phyloP scores from a whole-genome alignment of 768 basidiomycete genomes.

The Punctularia strigosozonata region DNA sequence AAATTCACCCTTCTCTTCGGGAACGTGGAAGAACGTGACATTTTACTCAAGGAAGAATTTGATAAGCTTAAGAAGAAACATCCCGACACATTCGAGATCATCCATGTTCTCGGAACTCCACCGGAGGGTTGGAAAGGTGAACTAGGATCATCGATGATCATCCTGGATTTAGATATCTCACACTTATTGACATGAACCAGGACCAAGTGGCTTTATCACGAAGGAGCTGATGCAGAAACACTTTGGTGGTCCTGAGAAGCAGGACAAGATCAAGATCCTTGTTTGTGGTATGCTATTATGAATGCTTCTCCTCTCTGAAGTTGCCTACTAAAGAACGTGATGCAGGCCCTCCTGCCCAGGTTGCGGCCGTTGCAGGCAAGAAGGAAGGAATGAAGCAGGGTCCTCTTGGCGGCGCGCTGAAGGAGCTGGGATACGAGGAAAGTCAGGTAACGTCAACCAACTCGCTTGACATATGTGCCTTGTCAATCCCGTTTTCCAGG shows the following conservation, averaged over 20 bases:
- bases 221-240: slow-evolving; percentile 63
- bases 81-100: slow-evolving; percentile 64
- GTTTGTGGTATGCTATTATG: slow-evolving; percentile 56
- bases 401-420: slow-evolving; percentile 67
- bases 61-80: slow-evolving; percentile 57
- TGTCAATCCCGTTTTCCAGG: no score
- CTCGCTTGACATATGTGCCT: no score
- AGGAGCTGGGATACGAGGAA: slow-evolving; percentile 74
- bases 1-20: slow-evolving; percentile 90
- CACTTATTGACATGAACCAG: slow-evolving; percentile 18
- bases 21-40: slow-evolving; percentile 84
- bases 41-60: slow-evolving; percentile 73
- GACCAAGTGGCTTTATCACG: slow-evolving; percentile 64
- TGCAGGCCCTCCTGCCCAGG: slow-evolving; percentile 75
- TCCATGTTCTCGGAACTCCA: slow-evolving; percentile 81
- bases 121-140: slow-evolving; percentile 49
- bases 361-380: slow-evolving; percentile 79
- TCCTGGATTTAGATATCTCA: background rate
- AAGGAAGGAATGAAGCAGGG: slow-evolving; percentile 88
- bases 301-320: background rate
- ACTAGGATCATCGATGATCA: slow-evolving; percentile 3
- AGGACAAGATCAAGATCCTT: slow-evolving; percentile 80
- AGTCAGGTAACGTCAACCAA: no score
- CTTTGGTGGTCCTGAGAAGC: slow-evolving; percentile 48
- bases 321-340: slow-evolving; percentile 1